Conservation (phyloP, 371 early-diverging fungal species). For the Actinomucor elegans region DNA sequence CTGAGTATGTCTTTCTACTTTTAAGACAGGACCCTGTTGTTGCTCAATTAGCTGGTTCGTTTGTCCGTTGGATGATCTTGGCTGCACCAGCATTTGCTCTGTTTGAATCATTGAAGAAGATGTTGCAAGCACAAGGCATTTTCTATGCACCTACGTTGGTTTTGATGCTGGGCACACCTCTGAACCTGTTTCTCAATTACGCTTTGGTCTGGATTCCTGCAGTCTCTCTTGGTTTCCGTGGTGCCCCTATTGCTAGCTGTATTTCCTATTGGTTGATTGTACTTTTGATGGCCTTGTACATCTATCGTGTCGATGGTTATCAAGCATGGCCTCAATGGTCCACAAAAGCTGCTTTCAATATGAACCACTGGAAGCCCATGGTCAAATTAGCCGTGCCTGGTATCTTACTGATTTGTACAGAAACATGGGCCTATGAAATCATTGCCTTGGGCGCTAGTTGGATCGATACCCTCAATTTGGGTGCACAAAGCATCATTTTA, state of each 20-base stretch:
- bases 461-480: slow-evolving; percentile 76
- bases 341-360: slow-evolving; percentile 54
- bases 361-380: slow-evolving; percentile 57
- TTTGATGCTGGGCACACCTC: slow-evolving; percentile 61
- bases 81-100: slow-evolving; percentile 70
- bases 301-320: slow-evolving; percentile 62
- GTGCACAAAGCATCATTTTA: slow-evolving; percentile 80
- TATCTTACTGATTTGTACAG: slow-evolving; percentile 64
- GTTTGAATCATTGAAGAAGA: slow-evolving; percentile 77
- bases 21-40: slow-evolving; percentile 36
- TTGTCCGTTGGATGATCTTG: slow-evolving; percentile 64
- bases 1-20: slow-evolving; percentile 50
- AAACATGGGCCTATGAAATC: slow-evolving; percentile 62
- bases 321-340: slow-evolving; percentile 80
- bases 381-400: slow-evolving; percentile 71
- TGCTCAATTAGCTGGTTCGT: slow-evolving; percentile 40
- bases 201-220: slow-evolving; percentile 67
- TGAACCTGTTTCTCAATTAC: slow-evolving; percentile 73
- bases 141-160: slow-evolving; percentile 76
- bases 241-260: slow-evolving; percentile 80
- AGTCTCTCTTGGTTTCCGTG: slow-evolving; percentile 68
- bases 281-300: slow-evolving; percentile 58
- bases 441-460: slow-evolving; percentile 74
- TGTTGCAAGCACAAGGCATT: slow-evolving; percentile 79
- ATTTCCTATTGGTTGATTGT: slow-evolving; percentile 71